Percentiles rank a stretch among this genome's conserved stretches.
Conservation (phyloP, 2,329 filamentous ascomycete genomes). For the Curvularia lunata region DNA sequence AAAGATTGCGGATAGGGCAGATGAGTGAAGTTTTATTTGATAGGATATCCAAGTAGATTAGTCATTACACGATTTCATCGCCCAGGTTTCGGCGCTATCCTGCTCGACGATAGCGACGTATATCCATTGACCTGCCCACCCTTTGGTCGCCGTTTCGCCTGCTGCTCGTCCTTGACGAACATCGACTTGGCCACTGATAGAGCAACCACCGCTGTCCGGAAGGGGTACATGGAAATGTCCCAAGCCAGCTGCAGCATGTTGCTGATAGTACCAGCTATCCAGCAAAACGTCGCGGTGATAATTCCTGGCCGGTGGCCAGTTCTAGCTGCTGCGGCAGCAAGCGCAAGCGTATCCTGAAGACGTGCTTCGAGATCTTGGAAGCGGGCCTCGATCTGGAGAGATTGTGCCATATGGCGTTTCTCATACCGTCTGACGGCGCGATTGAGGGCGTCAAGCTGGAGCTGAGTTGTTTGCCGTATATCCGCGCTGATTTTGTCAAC, state of each 20-base stretch:
- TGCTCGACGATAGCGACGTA: slow-evolving; percentile 32
- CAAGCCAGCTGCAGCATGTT: slow-evolving; percentile 33
- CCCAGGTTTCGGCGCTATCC: slow-evolving; percentile 39
- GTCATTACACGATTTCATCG: slow-evolving; percentile 19
- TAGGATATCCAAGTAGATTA: background rate
- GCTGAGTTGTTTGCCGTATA: slow-evolving; percentile 70
- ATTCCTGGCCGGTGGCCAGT: slow-evolving; percentile 47
- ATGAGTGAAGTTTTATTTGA: background rate
- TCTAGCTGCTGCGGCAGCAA: slow-evolving; percentile 72
- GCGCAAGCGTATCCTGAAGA: slow-evolving; percentile 76
- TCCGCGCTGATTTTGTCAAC: slow-evolving; percentile 56
- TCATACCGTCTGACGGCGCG: slow-evolving; percentile 90
- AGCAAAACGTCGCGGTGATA: slow-evolving; percentile 35
- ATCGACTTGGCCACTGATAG: slow-evolving; percentile 25
- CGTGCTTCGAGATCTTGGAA: slow-evolving; percentile 74
- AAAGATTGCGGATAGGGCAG: background rate
- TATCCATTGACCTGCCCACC: slow-evolving; percentile 30
- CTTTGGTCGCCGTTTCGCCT: slow-evolving; percentile 33
- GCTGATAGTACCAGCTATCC: slow-evolving; percentile 32
- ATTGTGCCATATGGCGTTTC: slow-evolving; percentile 79
- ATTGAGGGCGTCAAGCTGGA: slow-evolving; percentile 86
- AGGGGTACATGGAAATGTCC: slow-evolving; percentile 42
- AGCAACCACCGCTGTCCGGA: slow-evolving; percentile 28
- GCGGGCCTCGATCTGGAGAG: slow-evolving; percentile 76
- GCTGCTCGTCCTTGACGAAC: slow-evolving; percentile 32